Base-by-base conservation (phyloP, 352 stramenopile species). In the Phytopythium montanum region DNA sequence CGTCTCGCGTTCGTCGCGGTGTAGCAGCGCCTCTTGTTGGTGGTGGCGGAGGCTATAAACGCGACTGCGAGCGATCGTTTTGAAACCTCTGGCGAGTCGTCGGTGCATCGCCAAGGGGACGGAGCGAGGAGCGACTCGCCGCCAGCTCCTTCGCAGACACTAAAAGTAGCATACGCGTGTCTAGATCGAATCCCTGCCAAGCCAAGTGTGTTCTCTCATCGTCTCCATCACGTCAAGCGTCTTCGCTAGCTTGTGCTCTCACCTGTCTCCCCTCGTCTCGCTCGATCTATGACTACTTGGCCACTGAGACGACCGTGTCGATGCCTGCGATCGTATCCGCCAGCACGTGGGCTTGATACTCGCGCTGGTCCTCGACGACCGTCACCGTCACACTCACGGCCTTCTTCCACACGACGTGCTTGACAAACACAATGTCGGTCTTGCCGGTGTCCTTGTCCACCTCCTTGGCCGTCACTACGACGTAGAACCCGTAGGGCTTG, bases 401-500 rank as follows among this genome's bases (percentile, higher is more conserved):
- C 51, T 69, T 66, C 38, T 76, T 76, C 72, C 70, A 87, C 7
- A 66, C 58, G 21, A 92, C 67, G 64, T 87, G 82, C 66, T 88
- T 87, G n/a, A 87, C 48, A 19, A 87, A 76, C 7, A 88, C 60
- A 29, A 85, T 41, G 21, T 78, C 68, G 4, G 59, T 57, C 54
- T n/a, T n/a, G 45, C 39, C 12, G 42, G 8, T 54, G 1, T 56
- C 48, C 18, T 64, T 70, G 31, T 18, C 28, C 29, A 26, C 29
- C 23, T 25, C 1, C 49, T 69, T 65, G 29, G 39, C 61, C 19
- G 62, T 78, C 49, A 92, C 63, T 12, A 89, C n/a, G 39, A 92
- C 68, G 58, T 89, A 92, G 45, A 88, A 88, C 0, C 76, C 82
- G 53, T 87, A 92, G 16, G 80, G 76, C 58, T 85, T 84, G 12